Evolutionary conservation across 805 yeast genomes (phyloP), one percentile per base, ranked within the genome.

Genomic region (Spathaspora hagerdaliae): DNA sequence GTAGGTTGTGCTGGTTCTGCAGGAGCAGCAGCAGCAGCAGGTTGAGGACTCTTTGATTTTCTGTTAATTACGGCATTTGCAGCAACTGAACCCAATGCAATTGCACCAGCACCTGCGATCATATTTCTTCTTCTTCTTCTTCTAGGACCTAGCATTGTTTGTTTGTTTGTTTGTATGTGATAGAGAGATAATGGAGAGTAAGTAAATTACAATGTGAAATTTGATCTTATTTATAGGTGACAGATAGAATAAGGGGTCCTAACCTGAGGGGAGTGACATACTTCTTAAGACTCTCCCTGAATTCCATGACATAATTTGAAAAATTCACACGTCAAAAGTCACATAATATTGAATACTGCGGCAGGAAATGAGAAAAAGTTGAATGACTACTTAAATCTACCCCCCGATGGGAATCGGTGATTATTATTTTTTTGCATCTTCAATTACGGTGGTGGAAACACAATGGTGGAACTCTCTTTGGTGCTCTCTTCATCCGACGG

Each of bases 21-120:
- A 9, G 36, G 6, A 29, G 42, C 2, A 27, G 27, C 29, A 10
- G 42, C 9, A 9, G 36, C 15, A 5, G 27, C 12, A 5, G 42
- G 13, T 39, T 34, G 29, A 24, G 27, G n/a, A 11, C 14, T 36
- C 11, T 6, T 27, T 26, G 39, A 31, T 9, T 2, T 33, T 39
- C 36, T 14, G 31, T 39, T 39, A 34, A 39, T 39, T 3, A 39
- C 10, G 1, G 42, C 36, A 31, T 39, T 39, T 12, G 36, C 42
- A 6, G 42, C 42, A 31, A 39, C n/a, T 5, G 42, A 34, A 13
- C 42, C 42, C 15, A 39, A 15, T n/a, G 42, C 42, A 14, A 39
- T 14, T n/a, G 29, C 42, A 11, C 42, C 42, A 1, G 24, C 42
- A 19, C 42, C 42, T 31, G 31, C 15, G n/a, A 39, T 11, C 35